Base-by-base conservation (phyloP, 2,329 filamentous ascomycete species). In the Fusarium oligoseptatum region DNA sequence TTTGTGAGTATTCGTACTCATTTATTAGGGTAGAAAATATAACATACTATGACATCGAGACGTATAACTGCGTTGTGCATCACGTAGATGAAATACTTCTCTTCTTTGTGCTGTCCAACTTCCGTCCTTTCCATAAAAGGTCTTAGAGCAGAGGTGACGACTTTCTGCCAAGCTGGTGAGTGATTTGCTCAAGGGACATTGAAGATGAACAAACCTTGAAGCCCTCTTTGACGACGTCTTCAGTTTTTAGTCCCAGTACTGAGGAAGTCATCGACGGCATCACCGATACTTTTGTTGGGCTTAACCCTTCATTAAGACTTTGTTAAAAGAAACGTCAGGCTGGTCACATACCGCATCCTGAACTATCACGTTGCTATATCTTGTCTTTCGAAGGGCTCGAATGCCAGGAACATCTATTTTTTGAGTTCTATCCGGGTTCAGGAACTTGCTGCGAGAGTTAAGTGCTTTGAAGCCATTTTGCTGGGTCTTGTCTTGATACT, bases 391-490 rank as follows among this genome's bases (percentile, higher is more conserved):
- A 22, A 45, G 43, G 2, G 43, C 43, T 45, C 20, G 43, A 12
- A 45, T 45, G 20, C 43, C 43, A 24, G 43, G 20, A 7, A 24
- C 43, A 22, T 45, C 43, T 24, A 9, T 8, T 4, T 45, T 45
- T 4, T 22, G 20, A 45, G 20, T 15, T 2, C 12, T 3, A 45
- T 15, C 12, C 4, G 20, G 20, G 14, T 45, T 45, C 41, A 22
- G 20, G 12, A 45, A 45, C 41, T 45, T 45, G 12, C 41, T 45
- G 41, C 4, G 6, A 45, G 41, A 4, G 6, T 45, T 22, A 4
- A 45, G 20, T 4, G 3, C 1, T 45, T 15, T 45, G 6, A 2
- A 7, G 0, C 7, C 3, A 6, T 12, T 1, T 22, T 9, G 2
- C 20, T 22, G 12, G 20, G 20, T 3, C 3, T 11, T 12, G 8